phyloP scores from a whole-genome alignment of 331 rosid genomes.

The Rhamnella rubrinervis region DNA sequence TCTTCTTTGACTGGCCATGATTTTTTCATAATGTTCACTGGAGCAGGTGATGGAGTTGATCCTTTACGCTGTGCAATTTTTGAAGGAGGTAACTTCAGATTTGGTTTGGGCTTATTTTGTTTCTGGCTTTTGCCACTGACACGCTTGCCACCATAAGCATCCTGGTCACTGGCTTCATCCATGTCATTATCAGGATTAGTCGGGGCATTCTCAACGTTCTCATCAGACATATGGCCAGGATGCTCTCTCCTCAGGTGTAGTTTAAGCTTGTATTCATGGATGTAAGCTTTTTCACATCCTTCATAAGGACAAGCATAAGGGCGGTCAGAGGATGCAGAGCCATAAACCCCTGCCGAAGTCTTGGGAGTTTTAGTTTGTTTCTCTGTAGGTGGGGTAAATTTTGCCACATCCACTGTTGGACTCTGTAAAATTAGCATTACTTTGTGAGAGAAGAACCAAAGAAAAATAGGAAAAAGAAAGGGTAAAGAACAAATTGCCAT shows the following conservation, averaged over 20 bases:
- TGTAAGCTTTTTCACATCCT: constrained; percentile 90
- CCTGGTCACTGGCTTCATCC: constrained; percentile 93
- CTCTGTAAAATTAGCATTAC: constrained; percentile 37
- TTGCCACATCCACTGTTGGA: constrained; percentile 51
- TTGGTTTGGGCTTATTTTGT: constrained; percentile 67
- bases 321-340: constrained; percentile 86
- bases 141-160: constrained; percentile 63
- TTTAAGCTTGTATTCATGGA: constrained; percentile 93
- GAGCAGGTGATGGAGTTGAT: constrained; percentile 45
- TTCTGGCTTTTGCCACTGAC: constrained; percentile 67
- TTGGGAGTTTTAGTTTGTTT: constrained; percentile 60
- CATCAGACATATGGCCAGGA: constrained; percentile 77
- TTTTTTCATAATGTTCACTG: constrained; percentile 48
- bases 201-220: constrained; percentile 54
- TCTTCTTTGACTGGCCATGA: constrained; percentile 83
- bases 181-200: constrained; percentile 68
- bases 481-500: background rate
- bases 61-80: constrained; percentile 61
- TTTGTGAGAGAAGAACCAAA: background rate
- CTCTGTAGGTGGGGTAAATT: constrained; percentile 53
- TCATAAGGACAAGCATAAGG: constrained; percentile 94
- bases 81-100: constrained; percentile 64
- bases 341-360: constrained; percentile 60
- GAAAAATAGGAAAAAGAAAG: background rate
- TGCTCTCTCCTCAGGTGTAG: constrained; percentile 90